A percentile compares a stretch with the other conserved stretches of the same genome.
Conservation (phyloP, 305 asterid genomes). For the Plantago coronopus region DNA sequence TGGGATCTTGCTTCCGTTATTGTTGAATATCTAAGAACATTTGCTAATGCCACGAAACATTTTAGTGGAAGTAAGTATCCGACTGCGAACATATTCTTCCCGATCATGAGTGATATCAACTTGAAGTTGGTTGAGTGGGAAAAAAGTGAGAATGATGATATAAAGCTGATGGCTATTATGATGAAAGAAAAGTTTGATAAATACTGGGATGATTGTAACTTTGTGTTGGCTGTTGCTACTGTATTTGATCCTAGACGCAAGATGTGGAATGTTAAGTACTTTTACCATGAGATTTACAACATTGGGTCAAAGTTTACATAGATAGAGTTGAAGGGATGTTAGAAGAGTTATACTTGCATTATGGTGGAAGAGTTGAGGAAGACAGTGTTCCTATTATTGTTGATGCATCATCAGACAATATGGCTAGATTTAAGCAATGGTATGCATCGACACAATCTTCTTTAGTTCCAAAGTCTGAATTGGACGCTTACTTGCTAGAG, state of each 20-base stretch:
- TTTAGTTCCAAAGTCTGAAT: background rate
- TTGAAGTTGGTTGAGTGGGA: background rate
- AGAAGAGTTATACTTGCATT: background rate
- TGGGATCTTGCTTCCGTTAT: background rate
- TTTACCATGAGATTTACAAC: background rate
- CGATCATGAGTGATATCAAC: background rate
- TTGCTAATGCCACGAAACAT: background rate
- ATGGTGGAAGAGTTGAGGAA: background rate
- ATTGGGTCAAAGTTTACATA: background rate
- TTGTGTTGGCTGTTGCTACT: background rate
- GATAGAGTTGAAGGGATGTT: background rate
- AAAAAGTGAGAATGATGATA: background rate
- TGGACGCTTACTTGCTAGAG: background rate
- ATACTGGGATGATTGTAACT: slow-evolving; percentile 3
- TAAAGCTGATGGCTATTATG: too few species aligned
- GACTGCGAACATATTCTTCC: background rate
- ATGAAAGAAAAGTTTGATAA: background rate
- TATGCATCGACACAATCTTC: background rate
- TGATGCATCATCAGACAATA: too few species aligned
- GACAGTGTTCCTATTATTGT: background rate
- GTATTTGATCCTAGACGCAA: background rate
- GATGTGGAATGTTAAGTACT: background rate
- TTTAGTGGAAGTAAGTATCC: slow-evolving; percentile 1
- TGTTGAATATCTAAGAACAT: background rate
- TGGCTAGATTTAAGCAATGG: background rate